These are phyloP conservation scores for Penicillium antarcticum DNA, from an alignment of 495 filamentous ascomycete genomes.

Conservation along the genomic window DNA sequence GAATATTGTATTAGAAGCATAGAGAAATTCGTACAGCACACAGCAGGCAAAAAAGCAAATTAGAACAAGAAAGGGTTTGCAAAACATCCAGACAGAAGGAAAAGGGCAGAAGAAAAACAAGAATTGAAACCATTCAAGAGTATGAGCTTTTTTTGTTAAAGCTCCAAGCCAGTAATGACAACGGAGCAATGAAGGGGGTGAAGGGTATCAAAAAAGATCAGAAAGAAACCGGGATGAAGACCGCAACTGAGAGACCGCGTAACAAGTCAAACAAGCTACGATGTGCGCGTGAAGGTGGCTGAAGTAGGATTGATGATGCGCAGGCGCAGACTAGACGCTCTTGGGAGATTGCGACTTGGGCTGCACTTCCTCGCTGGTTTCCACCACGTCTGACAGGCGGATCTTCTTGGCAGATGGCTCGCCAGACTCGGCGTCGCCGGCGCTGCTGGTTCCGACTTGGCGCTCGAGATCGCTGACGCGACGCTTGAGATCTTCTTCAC, in stretches of 20 bases:
- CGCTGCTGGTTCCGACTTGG: conserved; percentile 37
- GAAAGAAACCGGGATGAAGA: conserved; percentile 26
- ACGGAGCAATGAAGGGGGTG: conserved; percentile 22
- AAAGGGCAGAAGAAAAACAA: conserved; percentile 3
- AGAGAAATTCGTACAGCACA: conserved; percentile 24
- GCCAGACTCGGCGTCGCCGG: conserved; percentile 25
- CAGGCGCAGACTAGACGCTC: conserved; percentile 22
- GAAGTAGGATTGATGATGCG: background rate
- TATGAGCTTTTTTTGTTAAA: conserved; percentile 23
- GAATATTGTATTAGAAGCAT: conserved; percentile 24
- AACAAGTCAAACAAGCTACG: background rate
- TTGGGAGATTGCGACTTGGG: conserved; percentile 33
- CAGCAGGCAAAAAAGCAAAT: conserved; percentile 11
- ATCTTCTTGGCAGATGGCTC: conserved; percentile 48
- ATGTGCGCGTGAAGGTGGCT: background rate
- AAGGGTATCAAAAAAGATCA: conserved; percentile 47
- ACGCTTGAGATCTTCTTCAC: conserved; percentile 80
- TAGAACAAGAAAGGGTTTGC: conserved; percentile 15
- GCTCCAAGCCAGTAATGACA: conserved; percentile 36
- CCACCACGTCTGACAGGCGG: conserved; percentile 41
- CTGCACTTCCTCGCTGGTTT: conserved; percentile 32
- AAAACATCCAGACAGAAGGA: conserved; percentile 10
- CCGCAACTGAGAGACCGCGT: background rate
- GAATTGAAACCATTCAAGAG: conserved; percentile 15
- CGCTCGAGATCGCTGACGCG: conserved; percentile 76